Percentiles rank a stretch among this genome's conserved stretches.
These are phyloP conservation scores for Saraca asoca DNA, from an alignment of 331 rosid species.

Conservation along the genomic window DNA sequence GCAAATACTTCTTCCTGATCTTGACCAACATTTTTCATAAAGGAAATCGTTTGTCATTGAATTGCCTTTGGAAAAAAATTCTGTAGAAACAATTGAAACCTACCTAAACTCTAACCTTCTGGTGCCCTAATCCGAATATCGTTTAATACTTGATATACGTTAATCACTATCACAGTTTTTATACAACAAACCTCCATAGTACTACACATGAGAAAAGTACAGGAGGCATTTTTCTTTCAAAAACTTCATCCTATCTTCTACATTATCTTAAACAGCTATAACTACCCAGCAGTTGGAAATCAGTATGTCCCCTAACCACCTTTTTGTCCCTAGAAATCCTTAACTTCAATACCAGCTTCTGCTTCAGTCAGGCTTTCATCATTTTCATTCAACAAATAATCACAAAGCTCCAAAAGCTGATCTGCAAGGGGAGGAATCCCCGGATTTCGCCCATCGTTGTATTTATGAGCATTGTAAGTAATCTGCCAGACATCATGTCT, in stretches of 20 bases:
- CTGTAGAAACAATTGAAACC: too few species aligned
- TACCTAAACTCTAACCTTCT: too few species aligned
- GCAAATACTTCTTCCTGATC: too few species aligned
- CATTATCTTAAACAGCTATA: conserved; percentile 26
- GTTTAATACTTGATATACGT: neutral
- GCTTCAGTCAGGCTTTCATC: conserved; percentile 83
- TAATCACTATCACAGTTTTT: conserved; percentile 28
- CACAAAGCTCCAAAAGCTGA: conserved; percentile 85
- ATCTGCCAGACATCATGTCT: conserved; percentile 87
- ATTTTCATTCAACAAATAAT: conserved; percentile 67
- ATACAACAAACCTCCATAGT: conserved; percentile 30
- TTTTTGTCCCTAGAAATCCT: conserved; percentile 41
- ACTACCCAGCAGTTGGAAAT: conserved; percentile 21
- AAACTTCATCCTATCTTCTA: conserved; percentile 11
- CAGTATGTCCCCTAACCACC: neutral
- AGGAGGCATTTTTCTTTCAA: conserved; percentile 13
- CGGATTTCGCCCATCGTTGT: conserved; percentile 88
- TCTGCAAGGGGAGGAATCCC: conserved; percentile 94
- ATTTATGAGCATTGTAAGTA: conserved; percentile 74
- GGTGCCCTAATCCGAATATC: too few species aligned
- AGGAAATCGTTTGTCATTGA: too few species aligned
- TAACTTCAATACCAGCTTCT: conserved; percentile 81
- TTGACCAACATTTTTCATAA: too few species aligned
- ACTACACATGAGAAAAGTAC: conserved; percentile 20
- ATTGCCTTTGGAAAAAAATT: too few species aligned